Base-by-base conservation (phyloP, 129 eudicot genomes). In the Flaveria bidentis region DNA sequence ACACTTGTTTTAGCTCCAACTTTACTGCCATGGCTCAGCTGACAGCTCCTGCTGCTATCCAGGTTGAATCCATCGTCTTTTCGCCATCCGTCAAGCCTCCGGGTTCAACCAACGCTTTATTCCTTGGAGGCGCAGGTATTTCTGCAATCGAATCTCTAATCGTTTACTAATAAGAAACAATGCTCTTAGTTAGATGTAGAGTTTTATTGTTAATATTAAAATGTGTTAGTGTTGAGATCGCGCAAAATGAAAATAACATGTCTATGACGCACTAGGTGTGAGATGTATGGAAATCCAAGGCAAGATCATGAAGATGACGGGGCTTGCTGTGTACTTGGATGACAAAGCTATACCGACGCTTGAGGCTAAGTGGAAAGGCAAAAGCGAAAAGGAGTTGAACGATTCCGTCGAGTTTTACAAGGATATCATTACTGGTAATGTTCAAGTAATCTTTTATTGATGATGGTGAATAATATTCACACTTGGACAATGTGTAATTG, bases 121-220 rank as follows among this genome's bases (percentile, higher is more conserved):
- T 94, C 85, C 97, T 94, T 39, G 98, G 82, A 17, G 98, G 98
- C 64, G 97, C 98, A 88, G 98, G 98, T 90, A 70, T 11, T 2
- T 2, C 15, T 0, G 1, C 51, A 0, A 39, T 39, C 15, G 3
- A 14, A 20, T 56, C 13, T 36, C 0, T 1, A 7, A 11, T 45
- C 14, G 13, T 47, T 2, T 6, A n/a, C n/a, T 36, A 36, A 36
- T 36, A 36, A 5, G 41, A 4, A 0, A 36, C 41, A 36, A 5
- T 36, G 41, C 7, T 36, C 5, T 36, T 36, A 5, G 41, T 36
- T 0, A 5, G 41, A 36, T 36, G 41, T 36, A 45, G 50, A 45
- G 50, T 45, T 45, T 45, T 45, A 45, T 45, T 45, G 50, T 45
- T 45, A 45, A 0, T 45, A 0, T 7, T 45, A 45, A 0, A 45